Base-by-base conservation (phyloP, 768 basidiomycete species). In the Clitopilus passeckerianus region DNA sequence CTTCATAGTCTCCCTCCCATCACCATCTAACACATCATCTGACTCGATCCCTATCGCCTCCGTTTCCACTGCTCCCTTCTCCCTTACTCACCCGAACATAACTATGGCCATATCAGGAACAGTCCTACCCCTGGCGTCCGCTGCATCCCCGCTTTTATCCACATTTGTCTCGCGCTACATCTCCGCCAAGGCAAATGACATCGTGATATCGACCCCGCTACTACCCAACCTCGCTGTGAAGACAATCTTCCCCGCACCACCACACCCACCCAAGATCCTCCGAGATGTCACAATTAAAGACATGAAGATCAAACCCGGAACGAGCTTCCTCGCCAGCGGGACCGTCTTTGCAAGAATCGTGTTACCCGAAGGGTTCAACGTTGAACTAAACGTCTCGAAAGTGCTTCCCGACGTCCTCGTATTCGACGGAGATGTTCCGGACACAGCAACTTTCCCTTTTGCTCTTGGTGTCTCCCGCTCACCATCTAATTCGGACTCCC, bases 401-500 rank as follows among this genome's bases (percentile, higher is more conserved):
- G 81, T 92, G 24, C 76, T 89, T 58, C 90, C 91, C 0, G 91
- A 94, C 67, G 86, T 89, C 24, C 70, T 93, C 6, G 79, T 93
- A 5, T 93, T 84, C 59, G 91, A 94, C 62, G 91, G 91, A 2
- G 82, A 84, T 20, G 79, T 82, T 0, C 81, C 85, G 6, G 71
- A 76, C 0, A 37, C 46, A 2, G 63, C 66, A 20, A 62, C 60
- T 8, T 34, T 60, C 22, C 62, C 23, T 18, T 34, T 58, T 41
- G 15, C 22, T 41, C 12, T 12, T 59, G 27, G 27, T 30, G 60
- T 2, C 9, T 23, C 53, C 7, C 5, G 23, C 8, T 10, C 53
- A 30, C 27, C 27, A 30, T 30, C 27, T 4, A 30, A 3, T 4
- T 30, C 27, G 27, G 27, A 30, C n/a, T 34, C 54, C 10, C 54